Conservation (phyloP, 2,329 filamentous ascomycete genomes). For the Venturia effusa region DNA sequence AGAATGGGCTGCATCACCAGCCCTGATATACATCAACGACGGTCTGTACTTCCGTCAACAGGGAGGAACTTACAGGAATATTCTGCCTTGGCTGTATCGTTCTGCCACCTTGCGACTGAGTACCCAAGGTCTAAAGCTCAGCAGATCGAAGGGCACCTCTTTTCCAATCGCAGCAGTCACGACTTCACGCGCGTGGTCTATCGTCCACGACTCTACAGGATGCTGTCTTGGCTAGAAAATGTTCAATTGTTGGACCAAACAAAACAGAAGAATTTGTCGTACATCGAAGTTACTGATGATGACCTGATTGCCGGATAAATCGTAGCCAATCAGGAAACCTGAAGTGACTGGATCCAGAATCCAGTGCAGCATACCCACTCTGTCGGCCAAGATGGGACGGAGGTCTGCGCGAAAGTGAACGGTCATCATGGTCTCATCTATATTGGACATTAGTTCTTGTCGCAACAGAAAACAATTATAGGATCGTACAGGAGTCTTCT, state of each 20-base stretch:
- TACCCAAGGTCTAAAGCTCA: constrained; percentile 32
- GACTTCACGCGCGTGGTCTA: constrained; percentile 23
- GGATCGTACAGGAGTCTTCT: constrained; percentile 23
- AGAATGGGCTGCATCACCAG: constrained; percentile 24
- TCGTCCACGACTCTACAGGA: constrained; percentile 26
- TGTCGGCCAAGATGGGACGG: constrained; percentile 25
- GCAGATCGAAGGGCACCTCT: constrained; percentile 26
- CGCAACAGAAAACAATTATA: neutral
- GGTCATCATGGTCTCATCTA: constrained; percentile 37
- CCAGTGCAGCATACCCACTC: constrained; percentile 36
- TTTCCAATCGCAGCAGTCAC: constrained; percentile 24
- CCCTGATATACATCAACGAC: neutral
- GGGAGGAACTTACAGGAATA: constrained; percentile 22
- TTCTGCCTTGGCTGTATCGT: constrained; percentile 22
- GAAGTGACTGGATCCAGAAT: constrained; percentile 32
- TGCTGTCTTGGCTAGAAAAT: constrained; percentile 18
- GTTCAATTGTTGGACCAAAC: neutral
- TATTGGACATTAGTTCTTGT: neutral
- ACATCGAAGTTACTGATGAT: constrained; percentile 34
- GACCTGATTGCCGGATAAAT: constrained; percentile 31
- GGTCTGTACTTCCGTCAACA: too few relatives aligned
- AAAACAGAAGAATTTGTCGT: neutral
- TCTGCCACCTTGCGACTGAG: constrained; percentile 32
- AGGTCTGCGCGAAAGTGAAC: constrained; percentile 35
- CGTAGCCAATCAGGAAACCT: constrained; percentile 35